Percentiles rank a stretch among this genome's conserved stretches.
phyloP scores from a whole-genome alignment of 179 eudicot genomes.

The Nepenthes alata region DNA sequence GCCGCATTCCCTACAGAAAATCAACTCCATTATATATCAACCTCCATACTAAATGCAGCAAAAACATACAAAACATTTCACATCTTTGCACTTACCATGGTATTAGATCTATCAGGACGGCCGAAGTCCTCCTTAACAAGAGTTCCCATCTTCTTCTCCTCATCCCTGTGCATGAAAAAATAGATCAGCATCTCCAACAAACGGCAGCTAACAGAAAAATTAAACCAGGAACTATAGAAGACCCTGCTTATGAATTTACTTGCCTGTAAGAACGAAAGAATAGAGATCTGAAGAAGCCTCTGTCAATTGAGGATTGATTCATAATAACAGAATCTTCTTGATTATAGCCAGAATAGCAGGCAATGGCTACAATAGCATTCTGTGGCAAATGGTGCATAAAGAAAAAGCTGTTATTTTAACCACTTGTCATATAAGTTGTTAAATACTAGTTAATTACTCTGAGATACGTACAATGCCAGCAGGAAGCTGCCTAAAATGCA shows the following conservation, averaged over 20 bases:
- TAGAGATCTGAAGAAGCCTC: constrained; percentile 80
- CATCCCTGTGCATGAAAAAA: constrained; percentile 39
- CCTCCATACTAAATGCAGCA: not conserved
- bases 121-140: constrained; percentile 85
- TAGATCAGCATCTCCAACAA: constrained; percentile 1
- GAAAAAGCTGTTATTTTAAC: not conserved
- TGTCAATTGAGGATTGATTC: constrained; percentile 88
- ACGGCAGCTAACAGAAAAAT: not conserved
- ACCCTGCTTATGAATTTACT: not conserved
- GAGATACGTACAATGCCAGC: constrained; percentile 61
- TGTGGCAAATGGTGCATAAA: constrained; percentile 10
- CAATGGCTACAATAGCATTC: constrained; percentile 91
- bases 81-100: constrained; percentile 37
- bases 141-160: constrained; percentile 94
- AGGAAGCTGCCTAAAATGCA: constrained; percentile 92
- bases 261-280: constrained; percentile 89
- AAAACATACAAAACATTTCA: not conserved
- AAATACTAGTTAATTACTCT: not conserved
- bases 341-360: constrained; percentile 90
- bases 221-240: not conserved
- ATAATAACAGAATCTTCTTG: constrained; percentile 95
- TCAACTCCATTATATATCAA: constrained; percentile 7
- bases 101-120: constrained; percentile 76
- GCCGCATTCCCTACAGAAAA: constrained; percentile 61
- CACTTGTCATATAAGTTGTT: not conserved